Percentiles rank a stretch among this genome's conserved stretches.
These are phyloP conservation scores for Populus ilicifolia DNA, from an alignment of 345 rosid genomes.

Conservation along the genomic window DNA sequence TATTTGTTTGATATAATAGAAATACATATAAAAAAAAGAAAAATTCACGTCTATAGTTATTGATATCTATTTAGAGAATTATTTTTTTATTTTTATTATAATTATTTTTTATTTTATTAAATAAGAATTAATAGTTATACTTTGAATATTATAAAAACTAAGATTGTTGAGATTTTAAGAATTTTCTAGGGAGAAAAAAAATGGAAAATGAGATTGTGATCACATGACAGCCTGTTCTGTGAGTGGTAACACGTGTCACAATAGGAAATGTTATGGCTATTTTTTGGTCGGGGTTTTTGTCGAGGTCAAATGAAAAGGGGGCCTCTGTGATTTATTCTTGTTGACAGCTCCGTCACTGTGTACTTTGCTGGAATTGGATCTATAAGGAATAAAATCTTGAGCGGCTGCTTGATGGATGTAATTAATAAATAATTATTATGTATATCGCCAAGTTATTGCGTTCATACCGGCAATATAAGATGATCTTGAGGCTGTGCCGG, in stretches of 20 bases:
- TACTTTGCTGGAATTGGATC: not conserved
- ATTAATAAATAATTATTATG: no score
- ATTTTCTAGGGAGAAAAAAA: not conserved
- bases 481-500: constrained; percentile 4
- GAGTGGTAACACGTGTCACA: constrained; percentile 2
- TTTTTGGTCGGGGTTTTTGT: not conserved
- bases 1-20: no score
- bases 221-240: constrained; percentile 25
- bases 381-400: constrained; percentile 9
- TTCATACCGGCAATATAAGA: not conserved
- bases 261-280: not conserved
- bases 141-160: no score
- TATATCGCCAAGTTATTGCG: constrained; percentile 1
- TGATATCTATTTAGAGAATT: no score
- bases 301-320: not conserved
- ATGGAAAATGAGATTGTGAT: not conserved
- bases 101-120: no score
- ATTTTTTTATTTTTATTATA: no score
- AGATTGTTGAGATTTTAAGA: not conserved
- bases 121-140: no score
- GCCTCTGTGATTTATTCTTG: constrained; percentile 15
- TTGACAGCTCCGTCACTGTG: constrained; percentile 21
- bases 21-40: no score
- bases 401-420: not conserved
- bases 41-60: no score